These are phyloP conservation scores for Aspergillus conjunctus DNA, from an alignment of 495 filamentous ascomycete genomes.

Conservation along the genomic window DNA sequence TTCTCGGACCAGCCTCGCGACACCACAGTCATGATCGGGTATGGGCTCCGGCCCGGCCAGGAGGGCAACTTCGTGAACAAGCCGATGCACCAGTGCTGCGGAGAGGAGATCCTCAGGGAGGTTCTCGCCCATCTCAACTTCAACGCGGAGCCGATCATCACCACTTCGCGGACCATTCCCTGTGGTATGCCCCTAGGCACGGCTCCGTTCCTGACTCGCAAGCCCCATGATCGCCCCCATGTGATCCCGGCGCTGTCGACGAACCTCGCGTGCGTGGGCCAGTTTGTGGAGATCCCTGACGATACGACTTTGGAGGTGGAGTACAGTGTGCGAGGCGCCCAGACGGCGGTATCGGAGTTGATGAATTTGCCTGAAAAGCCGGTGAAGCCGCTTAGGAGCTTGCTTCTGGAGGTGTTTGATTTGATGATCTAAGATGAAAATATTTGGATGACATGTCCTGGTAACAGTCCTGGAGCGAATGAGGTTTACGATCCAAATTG, in stretches of 20 bases:
- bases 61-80: conserved; percentile 41
- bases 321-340: conserved; percentile 45
- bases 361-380: conserved; percentile 25
- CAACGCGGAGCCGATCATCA: conserved; percentile 19
- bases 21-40: conserved; percentile 40
- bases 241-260: conserved; percentile 35
- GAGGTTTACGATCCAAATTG: too few species aligned
- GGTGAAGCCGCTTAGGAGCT: conserved; percentile 14
- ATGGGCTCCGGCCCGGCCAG: conserved; percentile 31
- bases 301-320: conserved; percentile 45
- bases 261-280: conserved; percentile 45
- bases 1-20: conserved; percentile 35
- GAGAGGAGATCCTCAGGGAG: conserved; percentile 42
- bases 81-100: conserved; percentile 41
- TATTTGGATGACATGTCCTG: too few species aligned
- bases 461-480: too few species aligned
- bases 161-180: conserved; percentile 28
- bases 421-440: conserved; percentile 29
- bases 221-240: conserved; percentile 33
- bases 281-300: conserved; percentile 44
- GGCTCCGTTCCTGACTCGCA: conserved; percentile 36
- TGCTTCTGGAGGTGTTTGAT: conserved; percentile 24
- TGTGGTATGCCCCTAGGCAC: conserved; percentile 41
- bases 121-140: conserved; percentile 37
- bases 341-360: conserved; percentile 38